phyloP scores from a whole-genome alignment of 495 filamentous ascomycete genomes.

The Collariella sp. region DNA sequence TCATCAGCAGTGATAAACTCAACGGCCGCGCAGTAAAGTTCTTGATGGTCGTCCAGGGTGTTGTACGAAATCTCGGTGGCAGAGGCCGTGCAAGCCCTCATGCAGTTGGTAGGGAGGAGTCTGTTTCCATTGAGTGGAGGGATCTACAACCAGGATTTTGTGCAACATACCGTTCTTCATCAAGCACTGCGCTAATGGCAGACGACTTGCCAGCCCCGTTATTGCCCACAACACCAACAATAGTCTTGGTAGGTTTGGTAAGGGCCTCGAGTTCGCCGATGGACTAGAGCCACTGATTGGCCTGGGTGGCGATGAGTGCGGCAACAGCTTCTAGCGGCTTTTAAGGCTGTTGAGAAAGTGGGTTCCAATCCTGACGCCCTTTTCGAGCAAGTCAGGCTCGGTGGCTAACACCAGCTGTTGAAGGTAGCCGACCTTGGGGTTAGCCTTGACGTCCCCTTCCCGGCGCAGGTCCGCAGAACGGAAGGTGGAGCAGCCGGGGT shows the following conservation, averaged over 20 bases:
- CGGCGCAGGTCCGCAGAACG: background rate
- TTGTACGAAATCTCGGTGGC: conserved; percentile 61
- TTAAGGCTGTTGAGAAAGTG: conserved; percentile 21
- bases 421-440: conserved; percentile 11
- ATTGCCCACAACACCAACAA: conserved; percentile 52
- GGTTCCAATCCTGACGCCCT: conserved; percentile 21
- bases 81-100: conserved; percentile 56
- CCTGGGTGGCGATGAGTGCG: conserved; percentile 2
- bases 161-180: conserved; percentile 38
- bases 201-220: conserved; percentile 54
- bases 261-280: conserved; percentile 28
- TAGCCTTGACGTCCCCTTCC: background rate
- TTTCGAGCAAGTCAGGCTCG: conserved; percentile 23
- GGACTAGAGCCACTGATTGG: conserved; percentile 34
- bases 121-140: conserved; percentile 12
- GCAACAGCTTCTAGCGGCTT: conserved; percentile 9
- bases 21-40: conserved; percentile 52
- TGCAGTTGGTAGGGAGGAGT: conserved; percentile 32
- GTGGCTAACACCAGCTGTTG: conserved; percentile 10
- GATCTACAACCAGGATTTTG: background rate
- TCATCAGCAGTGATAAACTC: conserved; percentile 51
- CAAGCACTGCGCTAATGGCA: conserved; percentile 50
- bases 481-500: background rate
- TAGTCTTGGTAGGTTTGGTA: conserved; percentile 29
- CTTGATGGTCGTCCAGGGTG: conserved; percentile 30